Conservation (phyloP, 2,329 filamentous ascomycete species). For the Verticillium nonalfalfae region DNA sequence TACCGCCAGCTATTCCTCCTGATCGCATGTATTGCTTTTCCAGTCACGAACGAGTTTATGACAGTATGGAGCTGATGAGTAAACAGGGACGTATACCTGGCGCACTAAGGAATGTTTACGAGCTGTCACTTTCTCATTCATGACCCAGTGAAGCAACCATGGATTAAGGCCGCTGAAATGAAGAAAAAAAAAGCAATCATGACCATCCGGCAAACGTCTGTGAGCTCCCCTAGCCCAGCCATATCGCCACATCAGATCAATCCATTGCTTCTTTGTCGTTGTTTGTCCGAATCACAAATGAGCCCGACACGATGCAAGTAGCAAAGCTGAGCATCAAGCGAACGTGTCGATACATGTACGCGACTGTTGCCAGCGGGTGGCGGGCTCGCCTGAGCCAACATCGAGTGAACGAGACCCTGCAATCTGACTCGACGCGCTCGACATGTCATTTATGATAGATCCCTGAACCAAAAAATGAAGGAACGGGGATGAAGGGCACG, state of each 20-base stretch:
- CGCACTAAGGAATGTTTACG: conserved; percentile 1
- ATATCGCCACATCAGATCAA: not conserved
- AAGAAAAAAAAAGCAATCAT: not conserved
- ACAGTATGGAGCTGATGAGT: not conserved
- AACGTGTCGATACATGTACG: not conserved
- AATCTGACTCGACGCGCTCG: not conserved
- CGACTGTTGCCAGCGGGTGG: not conserved
- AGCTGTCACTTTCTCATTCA: conserved; percentile 4
- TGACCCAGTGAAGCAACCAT: not conserved
- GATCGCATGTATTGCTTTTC: not conserved
- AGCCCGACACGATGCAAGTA: not conserved
- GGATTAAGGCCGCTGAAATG: not conserved
- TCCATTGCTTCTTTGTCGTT: not conserved
- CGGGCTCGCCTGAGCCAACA: not conserved
- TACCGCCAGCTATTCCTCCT: not conserved
- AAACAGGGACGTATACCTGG: conserved; percentile 12
- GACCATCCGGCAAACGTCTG: not conserved
- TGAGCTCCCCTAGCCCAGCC: not conserved
- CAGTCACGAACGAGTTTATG: not conserved
- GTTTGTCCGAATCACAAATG: not conserved
- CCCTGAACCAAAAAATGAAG: no score
- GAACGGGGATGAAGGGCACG: no score
- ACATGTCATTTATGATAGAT: not conserved
- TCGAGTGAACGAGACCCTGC: not conserved
- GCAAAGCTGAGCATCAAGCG: no score